Base-by-base conservation (phyloP, 108 stramenopile species). In the Stephanodiscus minutulus region DNA sequence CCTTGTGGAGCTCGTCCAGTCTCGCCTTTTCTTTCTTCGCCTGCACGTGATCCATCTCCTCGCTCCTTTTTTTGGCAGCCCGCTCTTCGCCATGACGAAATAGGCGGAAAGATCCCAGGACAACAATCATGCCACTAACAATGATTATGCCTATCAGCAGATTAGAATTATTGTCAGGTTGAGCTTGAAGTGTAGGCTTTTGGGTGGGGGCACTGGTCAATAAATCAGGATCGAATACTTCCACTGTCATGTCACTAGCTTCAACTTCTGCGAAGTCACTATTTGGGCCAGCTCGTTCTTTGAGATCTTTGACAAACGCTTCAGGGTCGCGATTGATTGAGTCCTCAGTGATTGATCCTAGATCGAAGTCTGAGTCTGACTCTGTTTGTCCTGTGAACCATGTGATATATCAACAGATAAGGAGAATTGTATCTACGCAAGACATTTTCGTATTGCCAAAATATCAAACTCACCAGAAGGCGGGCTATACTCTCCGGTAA, bases 271-370 rank as follows among this genome's bases (percentile, higher is more conserved):
- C 50, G 21, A 68, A 61, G 3, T 50, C 29, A 35, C 53, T 68
- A 48, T 2, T 35, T 18, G 25, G 5, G 11, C 61, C 41, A 35
- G 35, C 44, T 20, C 74, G 74, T 41, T 29, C 61, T 58, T 68
- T 63, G n/a, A 76, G 36, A n/a, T 76, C 74, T 44, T 60, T 61
- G 4, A 62, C 53, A 46, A 76, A 76, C 31, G 31, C 15, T 2
- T 61, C 61, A 15, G 61, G 39, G n/a, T 76, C 66, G 9, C 61
- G 22, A 57, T 76, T 76, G 61, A 76, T 76, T 20, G 74, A 76
- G 46, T 76, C 67, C 54, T 76, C 74, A 15, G 61, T 67, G 41
- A 76, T 17, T 17, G 7, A 3, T 0, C 74, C 74, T 9, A 76
- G 46, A 44, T 76, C 66, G 7, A 62, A 39, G 46, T 36, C 48